Conservation (phyloP, 202 grass and related monocot species). For the Sporobolus alterniflorus region DNA sequence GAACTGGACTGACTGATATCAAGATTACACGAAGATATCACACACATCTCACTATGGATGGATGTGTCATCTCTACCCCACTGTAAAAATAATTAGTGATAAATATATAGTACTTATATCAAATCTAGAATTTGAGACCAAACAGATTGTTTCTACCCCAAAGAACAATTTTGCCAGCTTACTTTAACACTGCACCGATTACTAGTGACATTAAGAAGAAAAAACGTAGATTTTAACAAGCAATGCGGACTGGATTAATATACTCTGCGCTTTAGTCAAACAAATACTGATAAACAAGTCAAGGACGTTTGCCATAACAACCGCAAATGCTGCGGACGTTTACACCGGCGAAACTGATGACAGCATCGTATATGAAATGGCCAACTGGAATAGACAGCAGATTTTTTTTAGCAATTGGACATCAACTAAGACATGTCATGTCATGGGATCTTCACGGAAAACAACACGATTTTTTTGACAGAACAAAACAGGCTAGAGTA, state of each 20-base stretch:
- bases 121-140: too few relatives aligned
- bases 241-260: constrained; percentile 8
- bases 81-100: too few relatives aligned
- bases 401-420: neutral
- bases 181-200: neutral
- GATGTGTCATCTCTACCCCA: too few relatives aligned
- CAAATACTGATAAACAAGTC: constrained; percentile 15
- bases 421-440: constrained; percentile 3
- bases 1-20: too few relatives aligned
- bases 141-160: too few relatives aligned
- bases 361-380: neutral
- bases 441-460: constrained; percentile 27
- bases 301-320: constrained; percentile 18
- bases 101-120: too few relatives aligned
- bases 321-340: constrained; percentile 2
- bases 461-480: neutral
- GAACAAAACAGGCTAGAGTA: constrained; percentile 24
- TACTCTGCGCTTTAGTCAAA: constrained; percentile 37
- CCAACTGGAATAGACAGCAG: neutral
- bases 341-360: constrained; percentile 29
- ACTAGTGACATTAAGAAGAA: neutral
- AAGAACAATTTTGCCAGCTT: too few relatives aligned
- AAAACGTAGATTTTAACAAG: constrained; percentile 21
- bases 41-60: too few relatives aligned
- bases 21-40: too few relatives aligned